Percentiles rank a stretch among this genome's conserved stretches.
phyloP scores from a whole-genome alignment of 768 basidiomycete species.

The Amanita subjunquillea region DNA sequence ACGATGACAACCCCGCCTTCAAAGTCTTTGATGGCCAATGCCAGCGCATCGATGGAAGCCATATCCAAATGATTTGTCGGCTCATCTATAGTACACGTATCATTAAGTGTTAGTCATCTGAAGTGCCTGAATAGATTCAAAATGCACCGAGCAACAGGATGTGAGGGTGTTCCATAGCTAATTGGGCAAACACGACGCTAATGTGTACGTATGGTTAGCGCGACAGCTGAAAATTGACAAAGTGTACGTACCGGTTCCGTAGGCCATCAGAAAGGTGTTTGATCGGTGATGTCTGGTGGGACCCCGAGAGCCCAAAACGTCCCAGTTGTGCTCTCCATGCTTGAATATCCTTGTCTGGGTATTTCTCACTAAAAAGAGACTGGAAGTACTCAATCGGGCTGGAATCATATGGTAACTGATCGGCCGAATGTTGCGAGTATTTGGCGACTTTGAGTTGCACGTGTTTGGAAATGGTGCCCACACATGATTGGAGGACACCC shows the following conservation, averaged over 20 bases:
- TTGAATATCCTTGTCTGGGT: conserved; percentile 88
- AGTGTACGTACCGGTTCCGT: conserved; percentile 68
- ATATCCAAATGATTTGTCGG: conserved; percentile 98
- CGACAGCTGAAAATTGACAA: not conserved
- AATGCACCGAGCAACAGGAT: conserved; percentile 72
- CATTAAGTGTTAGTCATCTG: conserved; percentile 4
- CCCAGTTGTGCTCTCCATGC: conserved; percentile 94
- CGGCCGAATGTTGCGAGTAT: conserved; percentile 97
- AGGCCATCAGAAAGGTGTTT: conserved; percentile 92
- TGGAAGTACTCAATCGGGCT: conserved; percentile 94
- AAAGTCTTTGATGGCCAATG: conserved; percentile 91
- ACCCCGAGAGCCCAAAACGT: conserved; percentile 88
- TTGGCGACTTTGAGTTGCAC: conserved; percentile 88
- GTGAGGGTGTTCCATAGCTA: conserved; percentile 97
- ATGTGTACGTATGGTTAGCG: conserved; percentile 8
- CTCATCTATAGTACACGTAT: conserved; percentile 45
- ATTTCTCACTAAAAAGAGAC: conserved; percentile 64
- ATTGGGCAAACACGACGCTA: conserved; percentile 91
- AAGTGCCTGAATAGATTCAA: conserved; percentile 4
- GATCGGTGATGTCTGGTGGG: conserved; percentile 92
- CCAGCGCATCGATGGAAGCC: conserved; percentile 96
- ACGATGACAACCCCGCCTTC: conserved; percentile 99
- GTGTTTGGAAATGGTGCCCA: conserved; percentile 88
- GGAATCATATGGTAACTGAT: conserved; percentile 92
- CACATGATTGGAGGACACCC: conserved; percentile 61